Percentiles rank a stretch among this genome's conserved stretches.
phyloP scores from a whole-genome alignment of 805 yeast genomes.

The Wickerhamomyces canadensis region DNA sequence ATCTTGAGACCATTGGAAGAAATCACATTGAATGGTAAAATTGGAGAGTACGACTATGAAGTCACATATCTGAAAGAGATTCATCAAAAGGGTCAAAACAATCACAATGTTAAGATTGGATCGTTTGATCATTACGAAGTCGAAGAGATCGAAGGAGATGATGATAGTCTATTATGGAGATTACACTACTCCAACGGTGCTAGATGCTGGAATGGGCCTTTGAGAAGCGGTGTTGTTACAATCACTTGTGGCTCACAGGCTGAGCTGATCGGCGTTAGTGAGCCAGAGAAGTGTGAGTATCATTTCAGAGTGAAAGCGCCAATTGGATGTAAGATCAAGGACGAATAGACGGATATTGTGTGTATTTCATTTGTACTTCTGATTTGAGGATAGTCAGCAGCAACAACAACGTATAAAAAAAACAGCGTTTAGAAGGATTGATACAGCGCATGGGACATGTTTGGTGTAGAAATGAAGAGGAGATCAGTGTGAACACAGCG shows the following conservation, averaged over 20 bases:
- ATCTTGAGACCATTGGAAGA: conserved; percentile 54
- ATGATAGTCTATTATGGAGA: conserved; percentile 27
- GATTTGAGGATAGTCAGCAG: too few relatives aligned
- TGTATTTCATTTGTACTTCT: too few relatives aligned
- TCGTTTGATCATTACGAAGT: conserved; percentile 21
- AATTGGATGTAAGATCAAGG: conserved; percentile 30
- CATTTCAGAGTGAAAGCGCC: conserved; percentile 40
- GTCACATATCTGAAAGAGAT: conserved; percentile 53
- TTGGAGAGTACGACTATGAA: conserved; percentile 70
- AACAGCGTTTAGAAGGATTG: too few relatives aligned
- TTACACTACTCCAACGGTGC: conserved; percentile 56
- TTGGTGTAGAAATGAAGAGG: too few relatives aligned
- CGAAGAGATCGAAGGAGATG: conserved; percentile 23
- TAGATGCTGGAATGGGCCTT: conserved; percentile 93
- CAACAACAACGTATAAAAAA: too few relatives aligned
- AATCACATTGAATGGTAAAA: conserved; percentile 38
- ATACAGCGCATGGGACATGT: too few relatives aligned
- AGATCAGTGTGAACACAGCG: too few relatives aligned
- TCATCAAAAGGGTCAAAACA: conserved; percentile 49
- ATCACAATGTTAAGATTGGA: conserved; percentile 49
- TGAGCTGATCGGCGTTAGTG: conserved; percentile 61
- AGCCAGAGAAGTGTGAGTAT: conserved; percentile 87
- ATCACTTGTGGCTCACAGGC: conserved; percentile 62
- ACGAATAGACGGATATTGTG: too few relatives aligned
- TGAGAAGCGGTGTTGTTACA: conserved; percentile 59